Conservation (phyloP, 345 rosid species). For the Viola odorata region DNA sequence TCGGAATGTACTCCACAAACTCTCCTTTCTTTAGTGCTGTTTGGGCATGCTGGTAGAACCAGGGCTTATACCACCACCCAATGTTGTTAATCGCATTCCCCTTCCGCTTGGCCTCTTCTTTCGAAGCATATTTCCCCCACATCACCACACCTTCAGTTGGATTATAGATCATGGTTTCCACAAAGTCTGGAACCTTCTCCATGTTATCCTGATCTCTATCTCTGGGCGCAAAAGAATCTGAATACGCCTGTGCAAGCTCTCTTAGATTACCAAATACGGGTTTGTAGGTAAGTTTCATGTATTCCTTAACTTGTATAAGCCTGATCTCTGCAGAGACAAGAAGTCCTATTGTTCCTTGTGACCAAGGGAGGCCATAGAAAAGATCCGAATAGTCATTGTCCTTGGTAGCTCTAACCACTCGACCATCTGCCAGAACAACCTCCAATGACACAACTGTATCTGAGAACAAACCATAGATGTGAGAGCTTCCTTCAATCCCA, state of each 20-base stretch:
- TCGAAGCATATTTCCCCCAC: constrained; percentile 89
- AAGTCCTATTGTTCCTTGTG: constrained; percentile 95
- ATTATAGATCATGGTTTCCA: constrained; percentile 81
- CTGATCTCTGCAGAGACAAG: constrained; percentile 92
- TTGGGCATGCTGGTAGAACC: constrained; percentile 97
- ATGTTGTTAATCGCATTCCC: constrained; percentile 80
- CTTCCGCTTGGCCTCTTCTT: constrained; percentile 84
- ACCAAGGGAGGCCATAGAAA: constrained; percentile 94
- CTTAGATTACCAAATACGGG: constrained; percentile 69
- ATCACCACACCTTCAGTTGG: constrained; percentile 79
- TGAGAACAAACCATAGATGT: constrained; percentile 86
- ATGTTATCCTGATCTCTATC: constrained; percentile 79
- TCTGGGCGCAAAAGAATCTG: constrained; percentile 87
- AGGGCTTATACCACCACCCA: constrained; percentile 98
- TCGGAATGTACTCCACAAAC: constrained; percentile 95
- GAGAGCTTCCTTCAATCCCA: constrained; percentile 99
- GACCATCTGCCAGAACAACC: constrained; percentile 82
- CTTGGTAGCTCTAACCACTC: constrained; percentile 83
- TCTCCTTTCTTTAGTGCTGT: constrained; percentile 78
- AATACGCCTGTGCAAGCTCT: constrained; percentile 73
- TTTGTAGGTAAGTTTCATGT: constrained; percentile 88
- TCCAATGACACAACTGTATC: constrained; percentile 97
- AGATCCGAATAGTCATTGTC: constrained; percentile 92
- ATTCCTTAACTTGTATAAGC: constrained; percentile 82
- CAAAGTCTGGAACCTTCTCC: constrained; percentile 84